A percentile compares a stretch with the other conserved stretches of the same genome.
phyloP scores from a whole-genome alignment of 306 rosid species.

The Lablab purpureus region DNA sequence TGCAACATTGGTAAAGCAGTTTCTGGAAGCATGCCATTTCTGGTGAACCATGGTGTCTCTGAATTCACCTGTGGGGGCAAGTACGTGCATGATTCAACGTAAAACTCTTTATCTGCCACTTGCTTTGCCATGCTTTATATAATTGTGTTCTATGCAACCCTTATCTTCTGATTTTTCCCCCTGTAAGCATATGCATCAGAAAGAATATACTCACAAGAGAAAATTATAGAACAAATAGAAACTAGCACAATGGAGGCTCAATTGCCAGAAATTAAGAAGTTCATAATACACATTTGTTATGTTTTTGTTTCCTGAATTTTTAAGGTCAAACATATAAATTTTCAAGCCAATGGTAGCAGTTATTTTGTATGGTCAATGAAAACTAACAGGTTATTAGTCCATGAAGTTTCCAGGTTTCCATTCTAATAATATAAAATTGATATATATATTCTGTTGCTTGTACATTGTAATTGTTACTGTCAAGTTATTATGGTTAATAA shows the following conservation, averaged over 20 bases:
- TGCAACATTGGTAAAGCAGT: constrained; percentile 47
- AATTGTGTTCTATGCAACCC: background rate
- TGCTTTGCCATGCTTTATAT: background rate
- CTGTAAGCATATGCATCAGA: background rate
- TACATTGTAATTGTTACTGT: background rate
- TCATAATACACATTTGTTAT: background rate
- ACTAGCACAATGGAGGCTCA: background rate
- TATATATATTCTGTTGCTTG: background rate
- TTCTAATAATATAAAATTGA: background rate
- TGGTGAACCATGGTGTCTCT: background rate
- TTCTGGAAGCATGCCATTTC: background rate
- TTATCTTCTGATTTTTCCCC: background rate
- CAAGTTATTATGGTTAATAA: background rate
- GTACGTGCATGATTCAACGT: constrained; percentile 4
- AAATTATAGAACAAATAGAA: background rate
- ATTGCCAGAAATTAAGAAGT: constrained; percentile 5
- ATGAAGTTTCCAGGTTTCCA: background rate
- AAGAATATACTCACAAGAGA: background rate
- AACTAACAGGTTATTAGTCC: constrained; percentile 17
- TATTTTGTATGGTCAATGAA: background rate
- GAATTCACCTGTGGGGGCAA: constrained; percentile 49
- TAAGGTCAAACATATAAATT: background rate
- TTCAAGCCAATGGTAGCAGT: background rate
- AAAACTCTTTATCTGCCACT: background rate
- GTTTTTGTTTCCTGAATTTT: background rate